Evolutionary conservation across 306 rosid species (phyloP).

Genomic region (Delonix regia): DNA sequence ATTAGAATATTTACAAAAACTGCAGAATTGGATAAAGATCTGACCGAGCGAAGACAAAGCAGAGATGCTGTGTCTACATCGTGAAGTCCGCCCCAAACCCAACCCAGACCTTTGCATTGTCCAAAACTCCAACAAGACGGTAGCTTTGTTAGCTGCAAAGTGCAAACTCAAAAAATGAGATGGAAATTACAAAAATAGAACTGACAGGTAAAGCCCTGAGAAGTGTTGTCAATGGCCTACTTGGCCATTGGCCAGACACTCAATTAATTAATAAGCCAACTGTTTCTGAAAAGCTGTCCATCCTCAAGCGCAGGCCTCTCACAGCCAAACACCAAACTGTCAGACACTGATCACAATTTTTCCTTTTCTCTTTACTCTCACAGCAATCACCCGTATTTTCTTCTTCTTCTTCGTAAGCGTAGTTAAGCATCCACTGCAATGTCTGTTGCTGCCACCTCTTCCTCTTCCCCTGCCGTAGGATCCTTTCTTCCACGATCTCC

Average conservation of each 20-base stretch:
- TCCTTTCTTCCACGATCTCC: constrained; percentile 51
- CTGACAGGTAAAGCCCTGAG: neutral
- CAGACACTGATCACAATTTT: neutral
- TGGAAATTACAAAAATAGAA: neutral
- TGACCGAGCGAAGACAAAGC: constrained; percentile 19
- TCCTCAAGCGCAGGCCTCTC: neutral
- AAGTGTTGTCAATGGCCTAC: neutral
- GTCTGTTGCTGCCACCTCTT: constrained; percentile 49
- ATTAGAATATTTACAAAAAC: neutral
- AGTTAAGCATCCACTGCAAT: constrained; percentile 31
- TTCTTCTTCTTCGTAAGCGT: neutral
- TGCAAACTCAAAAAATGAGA: neutral
- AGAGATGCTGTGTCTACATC: constrained; percentile 23
- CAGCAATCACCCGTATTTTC: neutral
- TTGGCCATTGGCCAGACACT: neutral
- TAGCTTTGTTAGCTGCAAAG: neutral
- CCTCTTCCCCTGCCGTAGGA: constrained; percentile 50
- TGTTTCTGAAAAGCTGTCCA: neutral
- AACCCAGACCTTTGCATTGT: neutral
- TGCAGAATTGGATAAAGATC: neutral
- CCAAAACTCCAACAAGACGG: neutral
- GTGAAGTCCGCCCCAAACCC: constrained; percentile 29
- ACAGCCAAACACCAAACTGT: too few species aligned
- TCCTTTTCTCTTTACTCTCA: neutral
- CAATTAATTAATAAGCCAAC: neutral